Conservation (phyloP, 2,329 filamentous ascomycete genomes). For the Blumeria graminis region DNA sequence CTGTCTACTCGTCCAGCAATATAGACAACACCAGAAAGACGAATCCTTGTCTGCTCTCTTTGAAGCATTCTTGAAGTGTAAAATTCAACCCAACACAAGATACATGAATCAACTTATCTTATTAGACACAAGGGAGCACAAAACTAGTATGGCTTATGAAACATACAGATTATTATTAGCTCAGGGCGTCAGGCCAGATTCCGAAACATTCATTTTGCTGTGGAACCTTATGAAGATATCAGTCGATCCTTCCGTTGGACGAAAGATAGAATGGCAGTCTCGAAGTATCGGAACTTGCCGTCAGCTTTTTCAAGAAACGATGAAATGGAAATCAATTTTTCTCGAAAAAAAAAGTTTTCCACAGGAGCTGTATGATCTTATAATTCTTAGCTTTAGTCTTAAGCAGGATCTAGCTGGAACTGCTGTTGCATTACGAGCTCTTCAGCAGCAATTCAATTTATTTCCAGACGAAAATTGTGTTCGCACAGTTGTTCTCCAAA, state of each 20-base stretch:
- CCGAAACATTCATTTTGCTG: conserved; percentile 13
- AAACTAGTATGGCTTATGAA: conserved; percentile 9
- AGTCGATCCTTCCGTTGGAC: conserved; percentile 6
- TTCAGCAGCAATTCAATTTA: conserved; percentile 20
- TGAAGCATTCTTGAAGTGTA: conserved; percentile 33
- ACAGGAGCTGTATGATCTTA: conserved; percentile 24
- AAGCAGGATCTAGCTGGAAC: conserved; percentile 23
- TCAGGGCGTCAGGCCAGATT: conserved; percentile 9
- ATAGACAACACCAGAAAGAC: conserved; percentile 35
- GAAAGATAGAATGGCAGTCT: conserved; percentile 1
- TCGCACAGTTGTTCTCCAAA: conserved; percentile 23
- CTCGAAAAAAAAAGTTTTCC: conserved; percentile 17
- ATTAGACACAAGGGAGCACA: conserved; percentile 6
- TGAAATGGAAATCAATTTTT: conserved; percentile 11
- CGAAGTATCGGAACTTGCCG: conserved; percentile 5
- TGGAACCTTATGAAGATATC: conserved; percentile 12
- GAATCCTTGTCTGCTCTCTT: conserved; percentile 33
- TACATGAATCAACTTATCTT: conserved; percentile 62
- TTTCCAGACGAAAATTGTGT: conserved; percentile 22
- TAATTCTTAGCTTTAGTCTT: conserved; percentile 26
- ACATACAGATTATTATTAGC: conserved; percentile 9
- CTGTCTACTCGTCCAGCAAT: conserved; percentile 48
- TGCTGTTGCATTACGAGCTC: conserved; percentile 22
- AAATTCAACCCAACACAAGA: conserved; percentile 44
- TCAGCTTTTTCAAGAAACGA: conserved; percentile 23